These are phyloP conservation scores for Hypericum perforatum DNA, from an alignment of 345 rosid genomes.

Conservation along the genomic window DNA sequence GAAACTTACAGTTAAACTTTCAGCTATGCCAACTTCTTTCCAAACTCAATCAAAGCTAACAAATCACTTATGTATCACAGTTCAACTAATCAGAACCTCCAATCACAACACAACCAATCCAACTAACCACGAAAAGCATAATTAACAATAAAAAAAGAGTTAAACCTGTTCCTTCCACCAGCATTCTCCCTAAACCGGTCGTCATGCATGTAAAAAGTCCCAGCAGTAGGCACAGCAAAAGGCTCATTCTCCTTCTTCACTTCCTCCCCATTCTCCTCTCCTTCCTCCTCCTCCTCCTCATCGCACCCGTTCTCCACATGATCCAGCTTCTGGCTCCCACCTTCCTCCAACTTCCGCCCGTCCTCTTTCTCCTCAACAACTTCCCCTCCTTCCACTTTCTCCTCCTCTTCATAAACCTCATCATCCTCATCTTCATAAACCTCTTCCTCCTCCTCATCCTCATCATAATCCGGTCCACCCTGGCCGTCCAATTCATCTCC, in stretches of 20 bases:
- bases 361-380: slow-evolving; percentile 20
- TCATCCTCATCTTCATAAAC: slow-evolving; percentile 23
- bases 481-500: slow-evolving; percentile 55
- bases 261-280: slow-evolving; percentile 24
- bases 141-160: background rate
- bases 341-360: slow-evolving; percentile 6
- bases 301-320: slow-evolving; percentile 8
- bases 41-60: too few relatives aligned
- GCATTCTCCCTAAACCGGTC: slow-evolving; percentile 69
- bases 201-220: slow-evolving; percentile 97
- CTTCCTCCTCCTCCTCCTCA: slow-evolving; percentile 20
- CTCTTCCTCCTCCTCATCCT: slow-evolving; percentile 30
- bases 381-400: slow-evolving; percentile 20
- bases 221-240: slow-evolving; percentile 90
- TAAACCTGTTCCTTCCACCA: slow-evolving; percentile 55
- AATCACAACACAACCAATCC: too few relatives aligned
- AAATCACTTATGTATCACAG: too few relatives aligned
- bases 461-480: slow-evolving; percentile 49
- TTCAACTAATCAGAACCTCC: too few relatives aligned
- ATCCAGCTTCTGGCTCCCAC: slow-evolving; percentile 20
- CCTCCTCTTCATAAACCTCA: slow-evolving; percentile 33
- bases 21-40: too few relatives aligned
- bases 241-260: slow-evolving; percentile 74
- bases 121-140: background rate
- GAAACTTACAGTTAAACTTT: too few relatives aligned